Conservation (phyloP, 2,329 filamentous ascomycete species). For the Didymella exigua region DNA sequence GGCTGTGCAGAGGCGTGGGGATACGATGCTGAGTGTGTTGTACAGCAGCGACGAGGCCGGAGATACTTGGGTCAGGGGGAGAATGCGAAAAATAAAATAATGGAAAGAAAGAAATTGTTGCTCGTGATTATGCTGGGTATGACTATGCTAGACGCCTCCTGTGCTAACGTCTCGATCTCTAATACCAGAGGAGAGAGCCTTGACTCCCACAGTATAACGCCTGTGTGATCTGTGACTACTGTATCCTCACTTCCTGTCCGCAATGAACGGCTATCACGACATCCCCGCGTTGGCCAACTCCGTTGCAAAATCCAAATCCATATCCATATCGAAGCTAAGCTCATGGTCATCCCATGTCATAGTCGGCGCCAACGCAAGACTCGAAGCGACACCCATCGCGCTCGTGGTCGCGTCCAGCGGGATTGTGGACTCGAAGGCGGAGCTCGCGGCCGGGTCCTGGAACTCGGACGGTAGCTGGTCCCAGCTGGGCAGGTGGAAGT, state of each 20-base stretch:
- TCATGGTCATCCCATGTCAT: slow-evolving; percentile 42
- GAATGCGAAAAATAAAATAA: too few relatives aligned
- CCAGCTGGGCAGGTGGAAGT: slow-evolving; percentile 37
- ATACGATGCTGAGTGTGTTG: neutral
- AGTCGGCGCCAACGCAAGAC: neutral
- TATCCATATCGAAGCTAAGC: slow-evolving; percentile 40
- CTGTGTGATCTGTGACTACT: neutral
- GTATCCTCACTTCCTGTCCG: too few relatives aligned
- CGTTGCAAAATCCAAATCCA: slow-evolving; percentile 31
- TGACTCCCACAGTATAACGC: too few relatives aligned
- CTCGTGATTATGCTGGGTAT: too few relatives aligned
- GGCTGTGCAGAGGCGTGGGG: neutral
- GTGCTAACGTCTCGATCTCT: too few relatives aligned
- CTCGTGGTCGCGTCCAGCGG: slow-evolving; percentile 20
- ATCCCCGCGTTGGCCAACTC: slow-evolving; percentile 15
- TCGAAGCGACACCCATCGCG: slow-evolving; percentile 11
- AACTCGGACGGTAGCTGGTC: slow-evolving; percentile 35
- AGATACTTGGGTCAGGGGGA: too few relatives aligned
- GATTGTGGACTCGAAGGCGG: slow-evolving; percentile 23
- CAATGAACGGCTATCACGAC: neutral
- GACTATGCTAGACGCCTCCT: too few relatives aligned
- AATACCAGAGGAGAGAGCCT: too few relatives aligned
- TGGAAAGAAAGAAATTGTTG: too few relatives aligned
- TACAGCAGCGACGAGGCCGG: neutral
- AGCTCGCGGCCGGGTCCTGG: slow-evolving; percentile 31